A percentile compares a stretch with the other conserved stretches of the same genome.
These are phyloP conservation scores for Areca catechu DNA, from an alignment of 176 grass and related monocot species.

Conservation along the genomic window DNA sequence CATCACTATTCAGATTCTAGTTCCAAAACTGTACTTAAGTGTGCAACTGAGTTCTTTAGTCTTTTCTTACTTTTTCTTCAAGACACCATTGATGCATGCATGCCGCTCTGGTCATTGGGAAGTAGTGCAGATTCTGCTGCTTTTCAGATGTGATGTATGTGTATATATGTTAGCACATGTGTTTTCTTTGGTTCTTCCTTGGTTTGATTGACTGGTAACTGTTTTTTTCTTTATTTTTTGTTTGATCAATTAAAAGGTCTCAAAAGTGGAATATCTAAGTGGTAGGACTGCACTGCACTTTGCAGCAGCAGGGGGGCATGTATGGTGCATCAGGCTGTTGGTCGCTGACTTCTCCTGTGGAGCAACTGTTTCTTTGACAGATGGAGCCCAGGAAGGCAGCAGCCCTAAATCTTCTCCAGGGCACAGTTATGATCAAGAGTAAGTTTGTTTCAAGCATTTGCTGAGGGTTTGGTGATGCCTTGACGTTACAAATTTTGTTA, in stretches of 20 bases:
- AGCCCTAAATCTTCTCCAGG: background rate
- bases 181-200: no score
- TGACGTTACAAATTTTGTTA: background rate
- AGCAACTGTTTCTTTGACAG: background rate
- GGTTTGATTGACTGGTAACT: no score
- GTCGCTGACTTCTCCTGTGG: slow-evolving; percentile 20
- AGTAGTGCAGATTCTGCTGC: slow-evolving; percentile 60
- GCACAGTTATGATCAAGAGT: background rate
- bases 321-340: slow-evolving; percentile 61
- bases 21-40: background rate
- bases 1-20: background rate
- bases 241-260: slow-evolving; percentile 34
- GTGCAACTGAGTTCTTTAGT: background rate
- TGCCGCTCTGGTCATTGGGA: slow-evolving; percentile 76
- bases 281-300: slow-evolving; percentile 66
- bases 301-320: slow-evolving; percentile 58
- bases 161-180: background rate
- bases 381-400: background rate
- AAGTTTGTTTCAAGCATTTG: background rate
- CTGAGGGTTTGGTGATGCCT: background rate
- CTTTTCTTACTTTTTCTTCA: background rate
- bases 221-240: background rate
- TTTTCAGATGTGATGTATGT: slow-evolving; percentile 70
- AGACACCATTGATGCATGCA: slow-evolving; percentile 90
- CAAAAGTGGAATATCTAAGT: slow-evolving; percentile 38